phyloP scores from a whole-genome alignment of 441 rosid genomes.

The Mallotus japonicus region DNA sequence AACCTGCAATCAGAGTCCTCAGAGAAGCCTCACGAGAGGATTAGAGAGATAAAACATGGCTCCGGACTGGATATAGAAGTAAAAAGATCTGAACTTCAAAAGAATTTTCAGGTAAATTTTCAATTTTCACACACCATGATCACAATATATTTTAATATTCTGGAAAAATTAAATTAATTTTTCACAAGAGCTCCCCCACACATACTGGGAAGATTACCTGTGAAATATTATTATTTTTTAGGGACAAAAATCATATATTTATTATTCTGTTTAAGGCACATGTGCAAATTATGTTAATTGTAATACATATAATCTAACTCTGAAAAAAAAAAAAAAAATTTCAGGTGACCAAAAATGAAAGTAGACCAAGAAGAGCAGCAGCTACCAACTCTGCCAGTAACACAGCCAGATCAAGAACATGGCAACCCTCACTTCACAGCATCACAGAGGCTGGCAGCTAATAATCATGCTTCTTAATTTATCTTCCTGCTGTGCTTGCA shows the following conservation, averaged over 20 bases:
- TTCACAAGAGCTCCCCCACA: not conserved
- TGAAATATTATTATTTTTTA: not conserved
- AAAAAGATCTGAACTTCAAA: conserved; percentile 41
- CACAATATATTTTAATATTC: not conserved
- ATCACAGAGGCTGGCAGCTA: conserved; percentile 63
- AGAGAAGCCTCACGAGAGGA: conserved; percentile 23
- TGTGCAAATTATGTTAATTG: not conserved
- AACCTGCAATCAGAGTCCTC: conserved; percentile 33
- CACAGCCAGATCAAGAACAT: conserved; percentile 52
- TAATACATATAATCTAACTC: too few relatives aligned
- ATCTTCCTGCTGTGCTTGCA: conserved; percentile 14
- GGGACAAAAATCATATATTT: not conserved
- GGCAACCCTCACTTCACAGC: conserved; percentile 91
- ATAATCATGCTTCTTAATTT: conserved; percentile 15
- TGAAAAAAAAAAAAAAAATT: not conserved
- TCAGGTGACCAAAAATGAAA: conserved; percentile 48
- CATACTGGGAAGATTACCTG: not conserved
- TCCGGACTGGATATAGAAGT: conserved; percentile 24
- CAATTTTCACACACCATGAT: not conserved
- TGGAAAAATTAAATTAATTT: not conserved
- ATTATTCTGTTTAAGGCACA: not conserved
- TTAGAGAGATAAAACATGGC: conserved; percentile 18
- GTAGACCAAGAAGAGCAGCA: conserved; percentile 38
- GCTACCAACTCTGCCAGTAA: conserved; percentile 35
- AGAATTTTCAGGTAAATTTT: conserved; percentile 39